Base-by-base conservation (phyloP, 495 filamentous ascomycete genomes). In the Penicillium bovifimosum region DNA sequence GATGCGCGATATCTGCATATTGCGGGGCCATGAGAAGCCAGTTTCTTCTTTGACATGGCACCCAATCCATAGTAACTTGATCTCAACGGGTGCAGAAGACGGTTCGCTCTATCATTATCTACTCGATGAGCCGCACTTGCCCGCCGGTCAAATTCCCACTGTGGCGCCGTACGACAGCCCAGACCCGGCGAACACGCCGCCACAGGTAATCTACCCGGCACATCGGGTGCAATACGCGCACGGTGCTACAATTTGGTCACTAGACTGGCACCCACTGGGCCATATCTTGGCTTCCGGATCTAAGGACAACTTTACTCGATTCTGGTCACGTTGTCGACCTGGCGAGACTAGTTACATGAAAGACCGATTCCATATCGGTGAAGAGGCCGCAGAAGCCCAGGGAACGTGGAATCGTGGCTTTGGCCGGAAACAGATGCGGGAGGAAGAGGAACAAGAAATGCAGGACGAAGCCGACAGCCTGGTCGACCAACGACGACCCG, bases 281-380 rank as follows among this genome's bases (percentile, higher is more conserved):
- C 93, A 98, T 61, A 92, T 98, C 53, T 79, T 98, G 24, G 90
- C 91, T n/a, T 95, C 93, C n/a, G 93, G 93, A 5, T 96, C 92
- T 2, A 98, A 98, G 66, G 93, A 98, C 68, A 86, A 92, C 41
- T 89, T 95, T 40, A 96, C 93, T 7, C 83, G 92, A 31, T 98
- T 98, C 74, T 98, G 93, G 93, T 87, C 90, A 11, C 83, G 93
- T 16, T 76, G 88, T 6, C 76, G 93, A 41, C 93, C 93, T 3
- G 93, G 93, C 28, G 93, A 96, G 58, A 81, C 78, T 45, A 83
- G 85, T 49, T 85, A 83, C 62, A 82, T 88, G 74, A 89, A 87
- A 61, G 93, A 97, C 66, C 81, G 89, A 38, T 95, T 92, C 65
- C 93, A 98, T 61, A 90, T 96, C 51, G 93, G 93, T 34, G 91